Conservation (phyloP, 257 asterid species). For the Nicotiana tabacum region DNA sequence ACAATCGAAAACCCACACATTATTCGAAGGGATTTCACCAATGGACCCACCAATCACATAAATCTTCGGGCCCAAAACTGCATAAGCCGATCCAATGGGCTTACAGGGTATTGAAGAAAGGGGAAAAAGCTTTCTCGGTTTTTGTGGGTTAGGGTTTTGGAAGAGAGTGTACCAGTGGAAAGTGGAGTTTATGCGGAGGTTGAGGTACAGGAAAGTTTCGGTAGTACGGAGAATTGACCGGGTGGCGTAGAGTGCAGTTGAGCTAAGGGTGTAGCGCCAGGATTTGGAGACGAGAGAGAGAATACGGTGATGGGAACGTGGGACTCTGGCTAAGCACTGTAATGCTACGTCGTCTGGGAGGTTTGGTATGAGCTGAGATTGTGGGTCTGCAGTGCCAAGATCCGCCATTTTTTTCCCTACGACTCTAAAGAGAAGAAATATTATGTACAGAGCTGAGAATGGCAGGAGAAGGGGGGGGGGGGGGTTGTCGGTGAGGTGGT, state of each 20-base stretch:
- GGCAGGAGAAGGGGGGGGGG: too few relatives aligned
- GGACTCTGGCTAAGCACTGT: conserved; percentile 69
- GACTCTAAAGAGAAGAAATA: not conserved
- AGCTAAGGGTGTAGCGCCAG: conserved; percentile 52
- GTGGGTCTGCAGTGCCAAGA: not conserved
- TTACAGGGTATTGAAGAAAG: conserved; percentile 53
- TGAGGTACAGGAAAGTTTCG: conserved; percentile 54
- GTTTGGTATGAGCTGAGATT: conserved; percentile 36
- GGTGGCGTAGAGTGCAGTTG: conserved; percentile 49
- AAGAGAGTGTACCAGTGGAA: conserved; percentile 59
- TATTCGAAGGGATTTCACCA: conserved; percentile 49
- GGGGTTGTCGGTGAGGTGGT: too few relatives aligned
- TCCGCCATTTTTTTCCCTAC: not conserved
- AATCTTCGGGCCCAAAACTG: conserved; percentile 50
- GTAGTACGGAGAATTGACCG: conserved; percentile 55
- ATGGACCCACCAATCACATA: conserved; percentile 81
- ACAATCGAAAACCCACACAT: conserved; percentile 69
- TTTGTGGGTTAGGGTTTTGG: conserved; percentile 22
- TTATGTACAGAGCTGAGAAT: too few relatives aligned
- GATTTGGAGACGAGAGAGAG: conserved; percentile 72
- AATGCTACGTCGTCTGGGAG: conserved; percentile 77
- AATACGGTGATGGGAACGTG: conserved; percentile 46
- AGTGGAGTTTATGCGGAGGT: conserved; percentile 45
- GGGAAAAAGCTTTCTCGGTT: conserved; percentile 21
- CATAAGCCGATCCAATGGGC: conserved; percentile 62